Evolutionary conservation across 164 flowering plant species (phyloP).

Genomic region (Nymphaea thermarum): DNA sequence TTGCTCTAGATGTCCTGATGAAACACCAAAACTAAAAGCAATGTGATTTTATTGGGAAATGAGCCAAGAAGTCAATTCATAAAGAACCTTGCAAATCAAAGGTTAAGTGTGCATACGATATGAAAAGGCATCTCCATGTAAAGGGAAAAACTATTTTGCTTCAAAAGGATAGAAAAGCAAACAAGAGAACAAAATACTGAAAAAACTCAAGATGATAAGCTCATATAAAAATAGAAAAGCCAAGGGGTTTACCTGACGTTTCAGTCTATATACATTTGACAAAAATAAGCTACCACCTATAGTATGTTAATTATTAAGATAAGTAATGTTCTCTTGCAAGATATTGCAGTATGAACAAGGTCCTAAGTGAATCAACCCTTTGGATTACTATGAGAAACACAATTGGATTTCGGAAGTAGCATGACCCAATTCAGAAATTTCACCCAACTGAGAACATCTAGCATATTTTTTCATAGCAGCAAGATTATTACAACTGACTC

Average conservation of each 20-base stretch:
- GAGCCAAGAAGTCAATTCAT: not conserved
- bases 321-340: too few relatives aligned
- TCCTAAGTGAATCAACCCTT: not conserved
- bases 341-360: not conserved
- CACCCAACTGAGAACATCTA: constrained; percentile 1
- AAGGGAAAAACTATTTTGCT: too few relatives aligned
- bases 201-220: too few relatives aligned
- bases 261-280: too few relatives aligned
- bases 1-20: not conserved
- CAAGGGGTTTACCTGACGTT: too few relatives aligned
- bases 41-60: not conserved
- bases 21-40: not conserved
- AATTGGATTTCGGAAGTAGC: not conserved
- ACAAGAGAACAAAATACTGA: too few relatives aligned
- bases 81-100: not conserved
- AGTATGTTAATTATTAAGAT: too few relatives aligned
- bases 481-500: constrained; percentile 10
- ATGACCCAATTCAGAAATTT: not conserved
- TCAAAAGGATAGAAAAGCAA: too few relatives aligned
- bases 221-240: too few relatives aligned
- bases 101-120: too few relatives aligned
- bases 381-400: not conserved
- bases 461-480: constrained; percentile 8
- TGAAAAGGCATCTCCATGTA: too few relatives aligned
- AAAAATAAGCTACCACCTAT: too few relatives aligned